These are phyloP conservation scores for Colletotrichum sidae DNA, from an alignment of 2,329 filamentous ascomycete species.

Conservation along the genomic window DNA sequence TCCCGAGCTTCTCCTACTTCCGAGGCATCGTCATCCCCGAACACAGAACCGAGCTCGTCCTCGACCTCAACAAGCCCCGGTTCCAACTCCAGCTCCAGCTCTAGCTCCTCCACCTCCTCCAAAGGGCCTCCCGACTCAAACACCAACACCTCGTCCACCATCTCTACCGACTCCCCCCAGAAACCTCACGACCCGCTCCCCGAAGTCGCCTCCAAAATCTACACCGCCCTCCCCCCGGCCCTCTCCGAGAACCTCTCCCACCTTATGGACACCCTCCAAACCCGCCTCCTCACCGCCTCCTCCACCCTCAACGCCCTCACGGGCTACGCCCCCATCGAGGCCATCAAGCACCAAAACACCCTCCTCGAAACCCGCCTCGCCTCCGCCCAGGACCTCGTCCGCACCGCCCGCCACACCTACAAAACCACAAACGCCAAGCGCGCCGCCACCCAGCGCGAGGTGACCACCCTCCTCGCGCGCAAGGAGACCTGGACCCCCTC, in stretches of 20 bases:
- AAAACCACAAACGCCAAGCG: conserved; percentile 86
- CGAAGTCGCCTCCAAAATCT: conserved; percentile 29
- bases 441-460: conserved; percentile 92
- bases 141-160: conserved; percentile 5
- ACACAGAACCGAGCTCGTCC: conserved; percentile 18
- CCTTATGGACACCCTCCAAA: conserved; percentile 90
- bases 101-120: conserved; percentile 10
- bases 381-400: conserved; percentile 73
- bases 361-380: conserved; percentile 70
- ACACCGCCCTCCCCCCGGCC: conserved; percentile 50
- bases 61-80: neutral
- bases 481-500: conserved; percentile 91
- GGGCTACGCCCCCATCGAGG: conserved; percentile 91
- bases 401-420: conserved; percentile 79
- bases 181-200: conserved; percentile 21
- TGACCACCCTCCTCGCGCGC: conserved; percentile 90
- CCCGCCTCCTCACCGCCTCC: conserved; percentile 85
- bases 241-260: conserved; percentile 66
- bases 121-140: conserved; percentile 8
- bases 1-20: conserved; percentile 20
- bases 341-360: conserved; percentile 83
- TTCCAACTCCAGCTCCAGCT: conserved; percentile 1
- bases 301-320: conserved; percentile 94
- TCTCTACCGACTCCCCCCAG: conserved; percentile 3
- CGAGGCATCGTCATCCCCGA: conserved; percentile 14